Base-by-base conservation (phyloP, 352 stramenopile genomes). In the Phytophthora boehmeriae region DNA sequence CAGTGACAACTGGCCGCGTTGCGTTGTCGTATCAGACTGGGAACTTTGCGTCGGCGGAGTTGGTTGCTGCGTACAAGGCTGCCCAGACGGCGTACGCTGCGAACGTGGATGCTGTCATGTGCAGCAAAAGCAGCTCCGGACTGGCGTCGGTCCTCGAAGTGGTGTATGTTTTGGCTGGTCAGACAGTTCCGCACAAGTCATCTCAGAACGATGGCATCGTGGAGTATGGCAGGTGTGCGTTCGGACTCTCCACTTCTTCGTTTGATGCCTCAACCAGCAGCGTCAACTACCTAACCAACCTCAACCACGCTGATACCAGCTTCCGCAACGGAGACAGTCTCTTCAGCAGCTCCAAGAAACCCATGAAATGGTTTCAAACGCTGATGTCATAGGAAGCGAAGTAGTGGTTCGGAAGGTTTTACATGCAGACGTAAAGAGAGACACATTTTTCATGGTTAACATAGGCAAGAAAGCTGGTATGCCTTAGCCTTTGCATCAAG, bases 311-410 rank as follows among this genome's bases (percentile, higher is more conserved):
- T 11, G 79, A 86, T 36, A 73, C 53, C 27, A 55, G 61, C 19
- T 75, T 86, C 41, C 74, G 66, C 43, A 71, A 84, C 51, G 75
- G 76, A 22, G 79, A 86, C 53, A 70, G 66, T 5, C 61, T 81
- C 20, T 75, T 76, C 23, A 68, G 70, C 25, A 52, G 65, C 19
- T 43, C 59, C 36, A 71, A 80, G 59, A 88, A 80, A 47, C 78
- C 76, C 0, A 25, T 83, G 28, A 86, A 86, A 51, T 88, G 78
- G 78, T 70, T 88, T 39, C 62, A 85, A 62, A 81, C 75, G 39
- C 30, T 78, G 41, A 46, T 86, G 13, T 80, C 56, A 28, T 58
- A 58, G 17, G 19, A 17, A 48, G 34, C 14, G 34, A 39, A 39
- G 8, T n/a, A 16, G 34, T n/a, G 9, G 34, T n/a, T 39, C 4